Evolutionary conservation across 176 grass and related monocot genomes (phyloP), one percentile per base, ranked within the genome.

Genomic region (Neostapfia colusana): DNA sequence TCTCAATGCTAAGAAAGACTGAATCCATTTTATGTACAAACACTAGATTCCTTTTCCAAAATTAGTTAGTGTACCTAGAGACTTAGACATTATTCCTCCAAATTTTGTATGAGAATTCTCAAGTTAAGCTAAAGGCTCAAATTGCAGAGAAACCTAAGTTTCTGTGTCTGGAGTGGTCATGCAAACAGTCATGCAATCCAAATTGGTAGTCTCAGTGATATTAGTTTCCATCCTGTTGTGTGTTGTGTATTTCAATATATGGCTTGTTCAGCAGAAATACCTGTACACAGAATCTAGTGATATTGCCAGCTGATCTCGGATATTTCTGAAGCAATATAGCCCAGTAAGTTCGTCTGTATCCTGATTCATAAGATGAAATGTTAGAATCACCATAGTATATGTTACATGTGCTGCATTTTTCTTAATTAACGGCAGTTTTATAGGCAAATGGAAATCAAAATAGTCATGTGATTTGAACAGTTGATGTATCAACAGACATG

Each of bases 241-340:
- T 67, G 43, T n/a, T n/a, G n/a, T 31, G 31, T 31, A 59, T 64
- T 6, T 23, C 14, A 67, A 65, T 3, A 11, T 71, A 79, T 76
- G 56, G 20, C 41, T 70, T 46, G 40, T 31, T 80, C 37, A 65
- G 34, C 44, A 28, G 31, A 75, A 57, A 81, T 82, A 95, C 95
- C 92, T 95, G 81, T 99, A 88, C 46, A 99, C 87, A 75, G 92
- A 92, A 90, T 91, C 95, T 68, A 99, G 76, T 67, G 91, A 88
- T 65, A 87, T 73, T 70, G 87, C 82, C 76, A 99, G 79, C 56
- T 90, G 95, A 74, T 99, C 95, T n/a, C 95, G 89, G 67, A 99
- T 86, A 87, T 99, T 81, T 20, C 92, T 89, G 81, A 99, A 99
- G 80, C 95, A 99, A 79, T 99, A 90, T 65, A 99, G 95, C 62